Evolutionary conservation across 305 asterid genomes (phyloP), one percentile per base, ranked within the genome.

Genomic region (Fraxinus dipetala): DNA sequence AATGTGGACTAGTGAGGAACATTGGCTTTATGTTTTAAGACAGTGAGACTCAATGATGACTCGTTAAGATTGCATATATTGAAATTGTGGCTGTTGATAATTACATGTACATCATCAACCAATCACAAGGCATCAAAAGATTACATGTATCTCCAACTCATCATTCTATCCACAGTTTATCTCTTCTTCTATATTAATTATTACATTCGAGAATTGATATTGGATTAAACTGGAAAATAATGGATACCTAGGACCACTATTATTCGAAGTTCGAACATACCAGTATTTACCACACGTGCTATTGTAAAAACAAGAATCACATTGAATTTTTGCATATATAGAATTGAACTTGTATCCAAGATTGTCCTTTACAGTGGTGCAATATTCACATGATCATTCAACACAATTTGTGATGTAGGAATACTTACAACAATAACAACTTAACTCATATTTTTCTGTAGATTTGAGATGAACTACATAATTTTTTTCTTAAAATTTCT

Each of bases 91-190:
- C 84, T 72, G 84, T 2, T 83, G 87, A 84, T 84, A 13, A 70
- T 40, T 34, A 48, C 73, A 67, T 72, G 70, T 81, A 72, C 0
- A 14, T 13, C 26, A 45, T 72, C 83, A 75, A 81, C 94, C 95
- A 93, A 92, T 92, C 84, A 88, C 72, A 84, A 81, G 84, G 76
- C 84, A 48, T 70, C 22, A 65, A 86, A 85, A 83, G 96, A 93
- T 93, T 89, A 83, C 59, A 74, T 74, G 81, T 6, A 87, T 86
- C 91, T 88, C 87, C 76, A 72, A 54, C 84, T 86, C 88, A 87
- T 87, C 91, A 85, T 76, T 84, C 87, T 90, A 89, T 91, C 95
- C 94, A 79, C 77, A 75, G 74, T 85, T 13, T 85, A 84, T 85
- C 88, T 74, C 26, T 48, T 48, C 59, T 48, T 6, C 83, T 74